phyloP scores from a whole-genome alignment of 2,329 filamentous ascomycete genomes.

The Botrytis paeoniae region DNA sequence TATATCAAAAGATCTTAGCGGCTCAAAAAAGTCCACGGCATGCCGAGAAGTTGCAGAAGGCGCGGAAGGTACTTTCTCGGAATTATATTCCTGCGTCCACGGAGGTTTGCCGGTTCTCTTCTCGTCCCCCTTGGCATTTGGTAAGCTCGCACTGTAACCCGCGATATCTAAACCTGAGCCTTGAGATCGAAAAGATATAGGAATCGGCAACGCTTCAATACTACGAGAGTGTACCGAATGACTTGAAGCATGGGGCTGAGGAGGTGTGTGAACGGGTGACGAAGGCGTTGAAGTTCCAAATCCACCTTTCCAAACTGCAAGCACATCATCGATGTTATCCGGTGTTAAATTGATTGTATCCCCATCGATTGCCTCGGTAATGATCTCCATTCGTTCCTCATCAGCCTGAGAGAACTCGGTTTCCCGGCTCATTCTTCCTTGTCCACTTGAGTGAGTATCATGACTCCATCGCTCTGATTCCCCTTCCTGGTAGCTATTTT shows the following conservation, averaged over 20 bases:
- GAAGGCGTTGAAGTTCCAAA: not conserved
- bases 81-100: not conserved
- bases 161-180: not conserved
- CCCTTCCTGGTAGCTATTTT: not conserved
- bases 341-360: not conserved
- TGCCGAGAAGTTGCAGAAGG: not conserved
- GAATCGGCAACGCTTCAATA: not conserved
- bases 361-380: not conserved
- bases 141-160: not conserved
- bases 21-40: not conserved
- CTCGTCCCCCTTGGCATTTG: too few relatives aligned
- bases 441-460: not conserved
- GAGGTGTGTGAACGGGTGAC: not conserved
- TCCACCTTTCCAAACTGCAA: slow-evolving; percentile 3
- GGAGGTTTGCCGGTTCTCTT: not conserved
- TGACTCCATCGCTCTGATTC: not conserved
- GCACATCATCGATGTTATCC: not conserved
- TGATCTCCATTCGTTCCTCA: not conserved
- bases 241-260: not conserved
- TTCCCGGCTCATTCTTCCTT: not conserved
- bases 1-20: not conserved
- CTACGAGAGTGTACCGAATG: not conserved
- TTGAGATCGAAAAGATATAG: not conserved
- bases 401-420: slow-evolving; percentile 5
- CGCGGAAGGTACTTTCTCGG: not conserved